Base-by-base conservation (phyloP, 257 asterid species). In the Petrea volubilis region DNA sequence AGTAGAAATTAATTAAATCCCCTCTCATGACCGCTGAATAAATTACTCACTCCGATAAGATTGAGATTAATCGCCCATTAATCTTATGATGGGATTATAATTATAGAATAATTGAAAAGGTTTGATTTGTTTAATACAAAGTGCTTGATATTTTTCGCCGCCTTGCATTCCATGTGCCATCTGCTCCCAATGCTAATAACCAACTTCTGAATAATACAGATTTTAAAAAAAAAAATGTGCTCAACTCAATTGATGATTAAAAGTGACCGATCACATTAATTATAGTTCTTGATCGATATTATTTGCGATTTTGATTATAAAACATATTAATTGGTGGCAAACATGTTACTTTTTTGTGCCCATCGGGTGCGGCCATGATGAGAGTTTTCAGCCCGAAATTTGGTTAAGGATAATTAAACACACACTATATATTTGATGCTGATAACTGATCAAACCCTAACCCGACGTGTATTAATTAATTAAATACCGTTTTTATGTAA, bases 111-210 rank as follows among this genome's bases (percentile, higher is more conserved):
- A 41, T 74, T 44, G 50, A 3, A 5, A 24, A 59, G 12, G 14
- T 9, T 24, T 77, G 65, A 67, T 74, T 36, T 14, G 24, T 62
- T 50, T 52, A 69, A 17, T 44, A 11, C 10, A 1, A 51, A 73
- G 60, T 67, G 77, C 29, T 13, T 25, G 81, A 76, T 76, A 72
- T 72, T 72, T 75, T 38, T 50, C 47, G 11, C 5, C 23, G 36
- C 69, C 40, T 59, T 73, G 72, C 77, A 51, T 55, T 68, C 77
- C 85, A 80, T 80, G 85, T 76, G 85, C 79, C 75, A 58, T 63
- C 68, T 64, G 74, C 71, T 10, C 59, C 70, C 70, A 44, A 62
- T 31, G 64, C 40, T 77, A 67, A 67, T 58, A 68, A 68, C 72
- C 67, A 72, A 76, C 52, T 64, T 65, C 59, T 46, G 43, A 2